Evolutionary conservation across 2,329 filamentous ascomycete genomes (phyloP).

Genomic region (Neofusicoccum sp.): DNA sequence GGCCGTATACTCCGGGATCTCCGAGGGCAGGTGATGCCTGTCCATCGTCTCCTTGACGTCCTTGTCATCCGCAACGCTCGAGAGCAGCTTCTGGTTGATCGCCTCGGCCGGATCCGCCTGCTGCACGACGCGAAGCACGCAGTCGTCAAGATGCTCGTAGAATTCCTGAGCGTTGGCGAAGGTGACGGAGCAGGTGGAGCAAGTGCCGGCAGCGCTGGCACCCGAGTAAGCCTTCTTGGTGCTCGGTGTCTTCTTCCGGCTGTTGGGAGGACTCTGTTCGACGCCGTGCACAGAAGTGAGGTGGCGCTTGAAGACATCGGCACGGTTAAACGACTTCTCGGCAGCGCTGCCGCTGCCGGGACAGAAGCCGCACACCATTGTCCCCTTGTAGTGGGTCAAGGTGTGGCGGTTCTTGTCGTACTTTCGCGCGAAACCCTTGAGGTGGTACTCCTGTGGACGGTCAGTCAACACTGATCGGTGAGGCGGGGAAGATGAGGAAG

Average conservation of each 20-base stretch:
- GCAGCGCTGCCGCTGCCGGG: constrained; percentile 82
- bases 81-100: constrained; percentile 43
- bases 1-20: constrained; percentile 97
- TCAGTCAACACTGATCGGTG: not conserved
- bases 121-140: constrained; percentile 59
- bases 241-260: constrained; percentile 67
- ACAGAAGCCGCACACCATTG: constrained; percentile 95
- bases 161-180: constrained; percentile 50
- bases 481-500: not conserved
- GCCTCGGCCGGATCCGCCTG: constrained; percentile 43
- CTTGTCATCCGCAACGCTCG: constrained; percentile 40
- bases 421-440: constrained; percentile 89
- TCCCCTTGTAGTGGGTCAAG: constrained; percentile 93
- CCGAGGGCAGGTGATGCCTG: constrained; percentile 54
- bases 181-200: constrained; percentile 83
- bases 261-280: constrained; percentile 89
- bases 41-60: constrained; percentile 40
- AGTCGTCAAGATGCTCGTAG: constrained; percentile 81
- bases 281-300: constrained; percentile 87
- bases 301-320: constrained; percentile 94
- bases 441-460: constrained; percentile 65
- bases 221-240: constrained; percentile 68
- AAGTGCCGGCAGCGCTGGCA: constrained; percentile 72
- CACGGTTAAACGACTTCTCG: constrained; percentile 94
- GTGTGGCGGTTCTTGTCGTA: constrained; percentile 97